Evolutionary conservation across 164 flowering plant species (phyloP), one percentile per base, ranked within the genome.

Genomic region (Annona squamosa): DNA sequence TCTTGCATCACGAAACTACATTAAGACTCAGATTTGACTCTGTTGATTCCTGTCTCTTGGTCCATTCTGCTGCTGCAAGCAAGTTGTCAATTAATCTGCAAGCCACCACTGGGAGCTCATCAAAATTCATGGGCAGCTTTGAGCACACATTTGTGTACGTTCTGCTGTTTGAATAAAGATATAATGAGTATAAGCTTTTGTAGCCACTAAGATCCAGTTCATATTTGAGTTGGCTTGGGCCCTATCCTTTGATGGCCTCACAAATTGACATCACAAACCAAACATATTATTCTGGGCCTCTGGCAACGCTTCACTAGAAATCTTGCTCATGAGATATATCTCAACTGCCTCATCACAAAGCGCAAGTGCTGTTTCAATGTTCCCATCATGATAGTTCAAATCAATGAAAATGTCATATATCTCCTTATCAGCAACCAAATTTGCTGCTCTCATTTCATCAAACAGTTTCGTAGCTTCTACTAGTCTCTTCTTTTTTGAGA

Each of bases 311-410:
- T 74, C 78, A 65, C 43, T 44, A 59, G 19, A 63, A 0, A 12
- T 72, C 74, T 76, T 71, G 68, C 46, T 77, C 70, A 76, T 48
- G 5, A 81, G 73, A 76, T 72, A 65, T 65, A 66, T 71, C 76
- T 81, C 83, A 64, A 81, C 68, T 59, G 67, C 79, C 74, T 81
- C 83, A 71, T 81, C 79, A 48, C 83, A 81, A 70, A 81, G 79
- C 69, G 78, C 83, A 74, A 81, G 83, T 37, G 77, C 73, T 19
- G 48, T 61, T 48, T 78, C 81, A 65, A 81, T 68, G 71, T 76
- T 65, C 10, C 79, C 79, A 45, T 81, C 81, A 43, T 67, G 47
- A 67, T 73, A 81, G 71, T 76, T 76, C 17, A 78, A 57, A 72
- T 81, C 83, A 71, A 81, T 76, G 56, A 81, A 81, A 62, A 61